These are phyloP conservation scores for Kitagawia praeruptora DNA, from an alignment of 129 eudicot genomes.

Conservation along the genomic window DNA sequence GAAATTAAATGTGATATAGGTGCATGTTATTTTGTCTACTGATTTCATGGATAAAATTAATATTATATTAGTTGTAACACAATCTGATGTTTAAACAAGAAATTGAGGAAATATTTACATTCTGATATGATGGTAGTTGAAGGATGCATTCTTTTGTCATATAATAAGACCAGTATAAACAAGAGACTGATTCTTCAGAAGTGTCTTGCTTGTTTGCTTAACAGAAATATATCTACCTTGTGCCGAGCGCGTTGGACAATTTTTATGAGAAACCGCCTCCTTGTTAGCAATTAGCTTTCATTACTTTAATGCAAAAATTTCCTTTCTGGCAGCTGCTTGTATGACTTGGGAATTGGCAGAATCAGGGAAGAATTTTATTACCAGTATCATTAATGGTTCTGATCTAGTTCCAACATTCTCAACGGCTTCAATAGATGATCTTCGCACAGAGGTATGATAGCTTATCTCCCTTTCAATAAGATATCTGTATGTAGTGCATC, in stretches of 20 bases:
- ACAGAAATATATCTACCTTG: background rate
- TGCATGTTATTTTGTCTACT: background rate
- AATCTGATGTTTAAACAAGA: background rate
- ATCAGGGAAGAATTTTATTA: slow-evolving; percentile 90
- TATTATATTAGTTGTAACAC: background rate
- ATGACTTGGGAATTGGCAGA: slow-evolving; percentile 99
- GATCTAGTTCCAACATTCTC: slow-evolving; percentile 98
- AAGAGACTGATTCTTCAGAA: background rate
- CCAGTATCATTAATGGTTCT: slow-evolving; percentile 83
- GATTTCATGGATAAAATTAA: background rate
- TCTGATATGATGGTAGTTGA: background rate
- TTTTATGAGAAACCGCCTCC: background rate
- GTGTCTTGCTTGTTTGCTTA: background rate
- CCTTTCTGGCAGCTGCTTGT: slow-evolving; percentile 73
- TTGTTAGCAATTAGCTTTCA: background rate
- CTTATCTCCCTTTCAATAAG: background rate
- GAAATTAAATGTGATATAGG: background rate
- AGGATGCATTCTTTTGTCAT: background rate
- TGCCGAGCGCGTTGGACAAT: background rate
- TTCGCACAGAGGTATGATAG: slow-evolving; percentile 86
- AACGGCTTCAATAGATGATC: slow-evolving; percentile 89
- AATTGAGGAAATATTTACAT: background rate
- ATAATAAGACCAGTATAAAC: background rate
- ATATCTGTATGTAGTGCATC: background rate
- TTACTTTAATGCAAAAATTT: slow-evolving; percentile 4